These are phyloP conservation scores for Lignosus rhinocerotis DNA, from an alignment of 1,284 basidiomycete genomes.

Conservation along the genomic window DNA sequence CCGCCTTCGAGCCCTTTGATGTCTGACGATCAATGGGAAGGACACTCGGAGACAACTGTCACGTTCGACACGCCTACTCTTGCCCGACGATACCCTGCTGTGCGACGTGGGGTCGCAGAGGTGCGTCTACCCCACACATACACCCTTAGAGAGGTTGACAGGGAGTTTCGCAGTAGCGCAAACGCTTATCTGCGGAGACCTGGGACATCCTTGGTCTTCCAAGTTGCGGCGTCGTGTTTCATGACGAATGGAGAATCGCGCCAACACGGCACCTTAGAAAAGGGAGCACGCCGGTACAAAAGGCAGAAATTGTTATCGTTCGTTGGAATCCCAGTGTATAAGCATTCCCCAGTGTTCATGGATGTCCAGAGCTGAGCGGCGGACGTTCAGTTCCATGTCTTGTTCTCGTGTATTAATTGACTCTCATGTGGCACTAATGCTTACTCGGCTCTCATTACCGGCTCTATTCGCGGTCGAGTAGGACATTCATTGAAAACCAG, in stretches of 20 bases:
- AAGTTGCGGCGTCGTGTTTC: constrained; percentile 34
- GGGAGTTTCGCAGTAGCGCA: constrained; percentile 32
- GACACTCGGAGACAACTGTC: neutral
- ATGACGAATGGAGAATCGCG: constrained; percentile 11
- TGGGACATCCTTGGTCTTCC: constrained; percentile 34
- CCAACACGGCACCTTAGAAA: too few species aligned
- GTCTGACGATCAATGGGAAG: neutral
- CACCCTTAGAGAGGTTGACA: neutral
- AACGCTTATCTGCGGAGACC: constrained; percentile 21
- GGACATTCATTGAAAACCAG: too few species aligned
- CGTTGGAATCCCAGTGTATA: neutral
- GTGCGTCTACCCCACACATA: constrained; percentile 1
- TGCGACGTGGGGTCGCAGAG: constrained; percentile 15
- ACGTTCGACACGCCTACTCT: constrained; percentile 12
- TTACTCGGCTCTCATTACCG: too few species aligned
- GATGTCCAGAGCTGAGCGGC: neutral
- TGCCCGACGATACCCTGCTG: neutral
- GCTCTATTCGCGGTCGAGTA: neutral
- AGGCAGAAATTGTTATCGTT: constrained; percentile 10
- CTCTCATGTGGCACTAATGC: too few species aligned
- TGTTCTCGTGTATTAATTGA: neutral
- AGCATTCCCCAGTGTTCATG: neutral
- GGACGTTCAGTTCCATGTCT: neutral
- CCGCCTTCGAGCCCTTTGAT: neutral
- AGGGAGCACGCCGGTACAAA: neutral